Evolutionary conservation across 345 rosid genomes (phyloP), one percentile per base, ranked within the genome.

Genomic region (Eucalyptus virginea): DNA sequence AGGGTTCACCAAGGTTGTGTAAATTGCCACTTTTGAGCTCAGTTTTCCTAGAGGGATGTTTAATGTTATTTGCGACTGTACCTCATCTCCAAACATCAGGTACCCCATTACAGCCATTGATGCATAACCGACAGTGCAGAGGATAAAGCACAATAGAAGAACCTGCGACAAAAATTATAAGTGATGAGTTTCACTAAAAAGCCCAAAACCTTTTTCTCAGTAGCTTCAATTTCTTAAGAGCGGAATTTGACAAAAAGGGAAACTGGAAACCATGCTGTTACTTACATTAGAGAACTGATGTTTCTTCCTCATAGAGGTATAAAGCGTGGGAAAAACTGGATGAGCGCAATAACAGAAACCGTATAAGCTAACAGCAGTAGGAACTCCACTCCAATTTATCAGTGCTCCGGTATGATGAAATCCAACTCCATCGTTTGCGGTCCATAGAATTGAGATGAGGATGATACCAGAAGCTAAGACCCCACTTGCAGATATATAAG

Each of bases 281-380:
- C 98, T 96, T 93, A 97, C 99, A 72, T 92, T 91, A 32, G 98
- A 93, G 94, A 96, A 97, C 77, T 96, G 99, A 26, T 90, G 96
- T 89, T 94, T 97, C 89, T 94, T 96, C 89, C 92, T 94, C 97
- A 96, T 96, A 42, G 98, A 96, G 89, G 91, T 94, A 92, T 97
- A 97, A 7, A 97, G 92, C 18, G 97, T 95, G 11, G 99, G 99
- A 87, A 96, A 97, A 65, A 97, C 98, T 0, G 99, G 99, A 90
- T 97, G 99, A 4, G 98, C 99, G 42, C 99, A 96, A 30, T 94
- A 97, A 89, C 99, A 97, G 92, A 97, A 97, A n/a, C 95, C 94
- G 47, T 95, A 97, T 89, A 97, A 94, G 90, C 99, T 97, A 77
- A 97, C 92, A 4, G 99, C 95, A 18, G 97, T 96, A 7, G 96